Evolutionary conservation across 2,329 filamentous ascomycete genomes (phyloP).

Genomic region (Chrysoporthe cubensis): DNA sequence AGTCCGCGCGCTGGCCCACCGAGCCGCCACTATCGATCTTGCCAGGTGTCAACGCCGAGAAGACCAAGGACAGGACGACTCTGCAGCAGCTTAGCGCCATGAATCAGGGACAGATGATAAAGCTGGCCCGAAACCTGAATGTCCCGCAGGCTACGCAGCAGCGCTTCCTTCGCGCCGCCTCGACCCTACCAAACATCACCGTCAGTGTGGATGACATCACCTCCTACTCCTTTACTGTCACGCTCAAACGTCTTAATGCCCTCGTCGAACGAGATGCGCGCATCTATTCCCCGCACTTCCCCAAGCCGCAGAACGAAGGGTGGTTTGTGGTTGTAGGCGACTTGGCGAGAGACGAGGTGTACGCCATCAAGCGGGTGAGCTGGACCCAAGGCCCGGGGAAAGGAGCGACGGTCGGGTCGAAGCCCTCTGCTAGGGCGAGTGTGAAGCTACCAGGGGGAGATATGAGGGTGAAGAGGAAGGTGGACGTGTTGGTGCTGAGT

Average conservation of each 20-base stretch:
- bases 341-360: constrained; percentile 69
- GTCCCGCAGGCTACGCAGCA: constrained; percentile 49
- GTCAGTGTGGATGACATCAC: constrained; percentile 66
- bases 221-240: constrained; percentile 64
- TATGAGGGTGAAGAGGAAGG: constrained; percentile 53
- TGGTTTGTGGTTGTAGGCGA: constrained; percentile 85
- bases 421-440: constrained; percentile 56
- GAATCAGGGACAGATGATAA: constrained; percentile 40
- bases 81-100: constrained; percentile 49
- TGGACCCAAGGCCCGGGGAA: constrained; percentile 57
- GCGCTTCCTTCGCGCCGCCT: constrained; percentile 62
- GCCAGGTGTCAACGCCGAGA: constrained; percentile 65
- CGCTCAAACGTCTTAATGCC: constrained; percentile 69
- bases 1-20: constrained; percentile 87
- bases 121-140: constrained; percentile 54
- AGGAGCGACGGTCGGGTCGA: constrained; percentile 44
- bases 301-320: constrained; percentile 92
- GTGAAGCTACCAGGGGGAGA: constrained; percentile 63
- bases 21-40: constrained; percentile 81
- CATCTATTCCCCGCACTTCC: constrained; percentile 87
- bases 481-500: constrained; percentile 79
- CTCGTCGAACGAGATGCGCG: constrained; percentile 68
- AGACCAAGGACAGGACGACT: constrained; percentile 41
- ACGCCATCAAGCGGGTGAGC: constrained; percentile 83
- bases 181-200: constrained; percentile 70